phyloP scores from a whole-genome alignment of 345 rosid species.

The Raphanus sativus region DNA sequence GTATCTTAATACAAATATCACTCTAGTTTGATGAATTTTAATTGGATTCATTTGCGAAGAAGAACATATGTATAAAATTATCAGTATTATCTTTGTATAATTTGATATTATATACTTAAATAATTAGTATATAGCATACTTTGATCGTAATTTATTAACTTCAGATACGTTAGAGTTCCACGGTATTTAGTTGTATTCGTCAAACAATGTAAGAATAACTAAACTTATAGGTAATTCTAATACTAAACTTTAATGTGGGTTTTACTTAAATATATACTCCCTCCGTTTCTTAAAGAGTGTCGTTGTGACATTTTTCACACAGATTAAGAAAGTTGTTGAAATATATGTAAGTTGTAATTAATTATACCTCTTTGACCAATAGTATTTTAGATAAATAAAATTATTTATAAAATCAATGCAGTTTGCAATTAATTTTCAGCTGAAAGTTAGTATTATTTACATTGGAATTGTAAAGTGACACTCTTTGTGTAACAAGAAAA shows the following conservation, averaged over 20 bases:
- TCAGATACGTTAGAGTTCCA: background rate
- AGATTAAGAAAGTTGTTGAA: no score
- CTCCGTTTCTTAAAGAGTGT: no score
- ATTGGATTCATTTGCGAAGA: background rate
- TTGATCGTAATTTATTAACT: background rate
- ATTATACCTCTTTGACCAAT: no score
- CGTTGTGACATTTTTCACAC: no score
- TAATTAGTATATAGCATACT: background rate
- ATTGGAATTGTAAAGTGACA: no score
- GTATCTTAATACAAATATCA: background rate
- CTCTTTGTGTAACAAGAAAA: no score
- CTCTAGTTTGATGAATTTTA: background rate
- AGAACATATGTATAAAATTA: background rate
- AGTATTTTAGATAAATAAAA: no score
- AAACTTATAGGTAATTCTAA: background rate
- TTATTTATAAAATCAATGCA: no score
- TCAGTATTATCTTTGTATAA: background rate
- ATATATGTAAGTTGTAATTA: no score
- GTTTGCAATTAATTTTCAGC: no score
- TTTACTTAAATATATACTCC: no score
- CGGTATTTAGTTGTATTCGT: background rate
- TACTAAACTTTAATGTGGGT: background rate
- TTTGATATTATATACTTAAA: background rate
- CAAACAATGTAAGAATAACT: background rate
- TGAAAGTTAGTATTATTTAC: no score